Evolutionary conservation across 2,329 filamentous ascomycete genomes (phyloP).

Genomic region (Cladophialophora psammophila): DNA sequence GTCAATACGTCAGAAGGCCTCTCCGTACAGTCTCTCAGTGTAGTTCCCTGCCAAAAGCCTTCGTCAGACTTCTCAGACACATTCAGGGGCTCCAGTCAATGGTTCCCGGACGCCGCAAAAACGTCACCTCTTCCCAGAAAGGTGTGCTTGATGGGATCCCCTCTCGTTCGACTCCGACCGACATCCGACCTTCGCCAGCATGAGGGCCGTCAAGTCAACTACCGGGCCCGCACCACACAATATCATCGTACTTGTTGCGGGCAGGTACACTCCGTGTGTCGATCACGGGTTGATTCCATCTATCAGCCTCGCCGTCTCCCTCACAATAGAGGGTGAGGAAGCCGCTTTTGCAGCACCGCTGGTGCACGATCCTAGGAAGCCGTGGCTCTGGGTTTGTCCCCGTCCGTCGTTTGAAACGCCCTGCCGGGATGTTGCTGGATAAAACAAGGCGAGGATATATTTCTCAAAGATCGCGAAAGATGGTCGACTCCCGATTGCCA

Average conservation of each 20-base stretch:
- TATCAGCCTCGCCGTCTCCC: background rate
- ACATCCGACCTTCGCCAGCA: background rate
- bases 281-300: background rate
- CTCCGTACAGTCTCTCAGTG: constrained; percentile 1
- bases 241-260: background rate
- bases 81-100: constrained; percentile 18
- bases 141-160: background rate
- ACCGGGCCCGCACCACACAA: background rate
- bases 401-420: background rate
- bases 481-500: background rate
- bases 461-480: background rate
- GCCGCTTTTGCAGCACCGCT: background rate
- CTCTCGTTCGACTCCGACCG: background rate
- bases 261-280: background rate
- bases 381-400: background rate
- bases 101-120: constrained; percentile 13
- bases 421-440: background rate
- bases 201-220: background rate
- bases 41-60: background rate
- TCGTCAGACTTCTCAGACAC: background rate
- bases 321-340: background rate
- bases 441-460: background rate
- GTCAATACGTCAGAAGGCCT: constrained; percentile 1
- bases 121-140: constrained; percentile 11
- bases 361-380: background rate